Percentiles rank a stretch among this genome's conserved stretches.
phyloP scores from a whole-genome alignment of 2,329 filamentous ascomycete genomes.

The Eutypa lata region DNA sequence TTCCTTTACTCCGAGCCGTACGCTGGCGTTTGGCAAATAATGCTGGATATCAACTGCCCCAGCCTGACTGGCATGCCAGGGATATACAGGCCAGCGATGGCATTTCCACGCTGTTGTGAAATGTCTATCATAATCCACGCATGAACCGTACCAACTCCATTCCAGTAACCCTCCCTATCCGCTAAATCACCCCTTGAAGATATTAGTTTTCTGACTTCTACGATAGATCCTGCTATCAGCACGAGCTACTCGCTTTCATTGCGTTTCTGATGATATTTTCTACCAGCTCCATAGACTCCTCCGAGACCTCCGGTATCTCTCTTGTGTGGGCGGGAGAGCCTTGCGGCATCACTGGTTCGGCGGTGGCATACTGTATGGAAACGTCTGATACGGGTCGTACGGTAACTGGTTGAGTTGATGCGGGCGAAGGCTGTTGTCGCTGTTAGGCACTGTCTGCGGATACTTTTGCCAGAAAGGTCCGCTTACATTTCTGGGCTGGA shows the following conservation, averaged over 20 bases:
- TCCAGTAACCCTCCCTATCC: not conserved
- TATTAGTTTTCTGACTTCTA: not conserved
- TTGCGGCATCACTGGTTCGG: not conserved
- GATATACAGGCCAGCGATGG: not conserved
- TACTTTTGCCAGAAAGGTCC: constrained; percentile 27
- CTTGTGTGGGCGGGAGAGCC: constrained; percentile 2
- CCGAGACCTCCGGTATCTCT: constrained; percentile 29
- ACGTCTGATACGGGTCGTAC: not conserved
- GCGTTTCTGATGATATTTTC: constrained; percentile 31
- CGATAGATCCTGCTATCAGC: not conserved
- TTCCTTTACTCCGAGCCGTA: not conserved
- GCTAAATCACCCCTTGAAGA: not conserved
- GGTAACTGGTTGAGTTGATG: constrained; percentile 9
- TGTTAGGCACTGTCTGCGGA: constrained; percentile 31
- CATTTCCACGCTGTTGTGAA: not conserved
- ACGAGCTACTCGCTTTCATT: constrained; percentile 24
- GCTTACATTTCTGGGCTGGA: constrained; percentile 30
- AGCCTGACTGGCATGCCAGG: not conserved
- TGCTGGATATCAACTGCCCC: not conserved
- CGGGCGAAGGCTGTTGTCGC: constrained; percentile 23
- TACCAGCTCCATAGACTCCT: constrained; percentile 30
- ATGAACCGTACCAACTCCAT: not conserved
- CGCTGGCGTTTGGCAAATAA: not conserved
- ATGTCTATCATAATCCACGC: not conserved
- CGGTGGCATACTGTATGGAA: constrained; percentile 10